Evolutionary conservation across 2,329 filamentous ascomycete genomes (phyloP).

Genomic region (Lojkania enalia): DNA sequence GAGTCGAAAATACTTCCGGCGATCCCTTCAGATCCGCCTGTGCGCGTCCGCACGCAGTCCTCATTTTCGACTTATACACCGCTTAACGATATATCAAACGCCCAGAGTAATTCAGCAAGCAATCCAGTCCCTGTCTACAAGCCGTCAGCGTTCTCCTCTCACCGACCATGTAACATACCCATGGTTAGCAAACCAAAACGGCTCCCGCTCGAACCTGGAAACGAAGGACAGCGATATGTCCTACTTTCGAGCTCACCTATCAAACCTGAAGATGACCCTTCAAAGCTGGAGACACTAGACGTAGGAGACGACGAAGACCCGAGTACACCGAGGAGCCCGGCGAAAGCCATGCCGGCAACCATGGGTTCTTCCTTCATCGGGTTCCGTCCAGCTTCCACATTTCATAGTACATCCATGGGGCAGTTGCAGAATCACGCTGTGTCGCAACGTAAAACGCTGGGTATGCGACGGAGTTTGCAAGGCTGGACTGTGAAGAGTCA

Average conservation of each 20-base stretch:
- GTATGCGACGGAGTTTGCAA: constrained; percentile 54
- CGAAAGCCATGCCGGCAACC: constrained; percentile 8
- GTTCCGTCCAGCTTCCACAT: constrained; percentile 45
- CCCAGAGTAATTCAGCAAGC: constrained; percentile 14
- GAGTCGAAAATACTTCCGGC: constrained; percentile 12
- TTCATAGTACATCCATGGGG: constrained; percentile 50
- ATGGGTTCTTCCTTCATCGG: constrained; percentile 11
- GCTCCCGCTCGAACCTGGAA: constrained; percentile 23
- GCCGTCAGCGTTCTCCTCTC: constrained; percentile 28
- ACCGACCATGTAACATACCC: constrained; percentile 40
- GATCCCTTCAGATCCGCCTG: constrained; percentile 5
- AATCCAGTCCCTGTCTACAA: constrained; percentile 24
- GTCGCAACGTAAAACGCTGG: constrained; percentile 52
- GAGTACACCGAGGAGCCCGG: constrained; percentile 14
- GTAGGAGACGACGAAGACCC: constrained; percentile 8
- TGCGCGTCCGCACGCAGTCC: constrained; percentile 27
- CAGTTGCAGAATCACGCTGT: constrained; percentile 28
- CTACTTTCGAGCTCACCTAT: constrained; percentile 50
- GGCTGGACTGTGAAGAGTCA: constrained; percentile 52
- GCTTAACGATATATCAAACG: constrained; percentile 41
- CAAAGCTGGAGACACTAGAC: not conserved
- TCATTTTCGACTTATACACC: constrained; percentile 20
- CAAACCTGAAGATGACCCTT: constrained; percentile 28
- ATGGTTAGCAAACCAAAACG: constrained; percentile 37
- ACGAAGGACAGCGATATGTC: constrained; percentile 50